phyloP scores from a whole-genome alignment of 805 yeast genomes.

The Saccharomycopsis fibuligera region DNA sequence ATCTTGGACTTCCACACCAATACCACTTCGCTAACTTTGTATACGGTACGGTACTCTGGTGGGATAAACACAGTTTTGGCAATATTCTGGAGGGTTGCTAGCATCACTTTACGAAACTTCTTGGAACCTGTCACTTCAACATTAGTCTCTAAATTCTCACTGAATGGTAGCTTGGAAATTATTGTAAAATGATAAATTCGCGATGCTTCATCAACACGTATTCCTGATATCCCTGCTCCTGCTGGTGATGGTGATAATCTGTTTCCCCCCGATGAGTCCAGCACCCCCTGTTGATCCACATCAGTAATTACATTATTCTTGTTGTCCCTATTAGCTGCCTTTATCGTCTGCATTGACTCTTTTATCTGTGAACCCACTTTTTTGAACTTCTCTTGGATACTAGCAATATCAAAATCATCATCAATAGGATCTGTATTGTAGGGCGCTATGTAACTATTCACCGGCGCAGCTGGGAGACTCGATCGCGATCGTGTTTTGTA shows the following conservation, averaged over 20 bases:
- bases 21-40: constrained; percentile 19
- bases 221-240: neutral
- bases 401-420: constrained; percentile 4
- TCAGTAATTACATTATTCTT: too few relatives aligned
- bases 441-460: too few relatives aligned
- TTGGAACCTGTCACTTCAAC: constrained; percentile 10
- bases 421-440: too few relatives aligned
- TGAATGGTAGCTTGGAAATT: constrained; percentile 15
- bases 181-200: constrained; percentile 14
- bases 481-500: too few relatives aligned
- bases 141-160: constrained; percentile 1
- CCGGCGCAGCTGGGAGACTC: too few relatives aligned
- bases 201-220: neutral
- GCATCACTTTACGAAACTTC: constrained; percentile 11
- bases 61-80: constrained; percentile 10
- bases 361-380: constrained; percentile 3
- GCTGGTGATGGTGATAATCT: too few relatives aligned
- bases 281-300: neutral
- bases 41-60: constrained; percentile 8
- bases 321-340: too few relatives aligned
- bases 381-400: neutral
- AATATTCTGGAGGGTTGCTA: constrained; percentile 11
- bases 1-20: constrained; percentile 24
- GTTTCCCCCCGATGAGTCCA: too few relatives aligned
- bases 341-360: too few relatives aligned